Percentiles rank a stretch among this genome's conserved stretches.
phyloP scores from a whole-genome alignment of 768 basidiomycete genomes.

The Crassisporium funariophilum region DNA sequence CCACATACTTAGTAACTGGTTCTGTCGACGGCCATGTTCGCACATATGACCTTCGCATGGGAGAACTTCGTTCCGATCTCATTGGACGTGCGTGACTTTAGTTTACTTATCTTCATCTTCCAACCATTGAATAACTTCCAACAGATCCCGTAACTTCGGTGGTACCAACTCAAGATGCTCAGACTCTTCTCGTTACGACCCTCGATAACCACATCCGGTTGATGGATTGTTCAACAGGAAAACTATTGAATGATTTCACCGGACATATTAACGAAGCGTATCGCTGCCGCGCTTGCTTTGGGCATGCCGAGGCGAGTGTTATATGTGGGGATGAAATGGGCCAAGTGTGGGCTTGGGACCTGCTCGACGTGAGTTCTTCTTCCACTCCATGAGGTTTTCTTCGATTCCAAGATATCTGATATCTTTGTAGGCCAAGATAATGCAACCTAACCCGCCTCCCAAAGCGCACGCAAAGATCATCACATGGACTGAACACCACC shows the following conservation, averaged over 20 bases:
- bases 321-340: constrained; percentile 92
- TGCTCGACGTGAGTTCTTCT: constrained; percentile 68
- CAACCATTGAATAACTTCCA: constrained; percentile 9
- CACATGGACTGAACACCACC: constrained; percentile 92
- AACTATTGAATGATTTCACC: constrained; percentile 80
- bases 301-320: constrained; percentile 78
- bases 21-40: constrained; percentile 92
- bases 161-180: constrained; percentile 74
- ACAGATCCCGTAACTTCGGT: constrained; percentile 88
- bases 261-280: constrained; percentile 79
- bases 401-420: constrained; percentile 9
- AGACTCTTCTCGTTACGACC: constrained; percentile 80
- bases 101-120: not conserved
- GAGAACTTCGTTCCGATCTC: constrained; percentile 85
- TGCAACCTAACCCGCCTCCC: constrained; percentile 74
- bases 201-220: constrained; percentile 86
- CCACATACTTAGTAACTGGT: constrained; percentile 72
- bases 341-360: constrained; percentile 88
- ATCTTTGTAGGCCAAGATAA: constrained; percentile 58
- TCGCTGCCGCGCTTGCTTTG: constrained; percentile 80
- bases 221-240: constrained; percentile 83
- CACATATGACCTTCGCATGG: constrained; percentile 94
- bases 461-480: constrained; percentile 82
- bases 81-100: constrained; percentile 76
- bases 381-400: constrained; percentile 1